Evolutionary conservation across 2,329 filamentous ascomycete genomes (phyloP).

Genomic region (Hirsutella thompsonii): DNA sequence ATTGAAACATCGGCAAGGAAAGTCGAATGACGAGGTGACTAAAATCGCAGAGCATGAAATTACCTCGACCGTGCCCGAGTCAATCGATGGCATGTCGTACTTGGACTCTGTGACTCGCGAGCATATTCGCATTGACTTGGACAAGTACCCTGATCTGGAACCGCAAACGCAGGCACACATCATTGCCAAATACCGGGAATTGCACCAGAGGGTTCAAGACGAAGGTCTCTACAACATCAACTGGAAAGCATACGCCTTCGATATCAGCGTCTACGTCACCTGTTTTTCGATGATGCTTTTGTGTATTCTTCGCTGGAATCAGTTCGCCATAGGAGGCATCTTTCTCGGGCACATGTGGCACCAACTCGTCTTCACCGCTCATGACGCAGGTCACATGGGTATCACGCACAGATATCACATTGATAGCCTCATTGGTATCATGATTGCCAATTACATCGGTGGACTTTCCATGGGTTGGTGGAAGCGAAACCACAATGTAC

Average conservation of each 20-base stretch:
- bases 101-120: conserved; percentile 59
- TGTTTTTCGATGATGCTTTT: conserved; percentile 51
- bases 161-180: conserved; percentile 60
- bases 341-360: conserved; percentile 84
- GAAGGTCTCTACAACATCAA: conserved; percentile 77
- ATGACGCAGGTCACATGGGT: conserved; percentile 94
- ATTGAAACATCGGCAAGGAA: too few species aligned
- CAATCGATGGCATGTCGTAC: conserved; percentile 41
- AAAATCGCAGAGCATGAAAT: too few species aligned
- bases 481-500: conserved; percentile 93
- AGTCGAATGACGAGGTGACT: too few species aligned
- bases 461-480: conserved; percentile 92
- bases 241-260: conserved; percentile 66
- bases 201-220: conserved; percentile 58
- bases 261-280: conserved; percentile 54
- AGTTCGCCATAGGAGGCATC: conserved; percentile 57
- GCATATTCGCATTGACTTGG: conserved; percentile 60
- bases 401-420: conserved; percentile 83
- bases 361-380: conserved; percentile 83
- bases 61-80: conserved; percentile 10
- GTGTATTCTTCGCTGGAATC: conserved; percentile 47
- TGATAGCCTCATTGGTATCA: conserved; percentile 77
- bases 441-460: conserved; percentile 81
- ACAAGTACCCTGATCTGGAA: conserved; percentile 73
- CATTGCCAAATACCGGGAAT: conserved; percentile 65